Conservation (phyloP, 83 land plant species). For the Diphasiastrum complanatum region DNA sequence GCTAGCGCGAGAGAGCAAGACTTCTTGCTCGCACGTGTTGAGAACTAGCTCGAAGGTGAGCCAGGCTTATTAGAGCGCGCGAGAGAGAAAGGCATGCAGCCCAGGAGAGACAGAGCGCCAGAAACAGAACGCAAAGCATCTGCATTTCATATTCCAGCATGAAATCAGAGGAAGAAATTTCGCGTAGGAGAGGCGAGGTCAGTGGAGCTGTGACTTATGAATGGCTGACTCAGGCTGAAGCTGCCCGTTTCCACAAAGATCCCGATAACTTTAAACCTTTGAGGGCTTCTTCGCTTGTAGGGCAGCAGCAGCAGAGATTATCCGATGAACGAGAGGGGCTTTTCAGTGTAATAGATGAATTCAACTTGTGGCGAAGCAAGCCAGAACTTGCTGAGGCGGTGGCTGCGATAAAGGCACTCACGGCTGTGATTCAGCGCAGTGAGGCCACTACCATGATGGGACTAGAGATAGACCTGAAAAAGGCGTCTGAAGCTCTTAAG, state of each 20-base stretch:
- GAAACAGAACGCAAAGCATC: too few species aligned
- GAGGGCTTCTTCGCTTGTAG: not conserved
- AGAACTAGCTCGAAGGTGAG: too few species aligned
- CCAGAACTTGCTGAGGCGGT: slow-evolving; percentile 97
- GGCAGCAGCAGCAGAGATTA: not conserved
- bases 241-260: slow-evolving; percentile 17
- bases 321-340: not conserved
- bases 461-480: slow-evolving; percentile 81
- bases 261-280: not conserved
- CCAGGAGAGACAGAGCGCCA: too few species aligned
- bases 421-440: slow-evolving; percentile 67
- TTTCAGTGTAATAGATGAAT: slow-evolving; percentile 86
- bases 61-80: too few species aligned
- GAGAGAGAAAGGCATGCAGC: too few species aligned
- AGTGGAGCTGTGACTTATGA: slow-evolving; percentile 52
- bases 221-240: slow-evolving; percentile 73
- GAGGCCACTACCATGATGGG: slow-evolving; percentile 96
- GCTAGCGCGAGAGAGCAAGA: too few species aligned
- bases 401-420: slow-evolving; percentile 85
- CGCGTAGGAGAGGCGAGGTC: too few species aligned
- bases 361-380: slow-evolving; percentile 76
- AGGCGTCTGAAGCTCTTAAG: slow-evolving; percentile 83
- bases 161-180: too few species aligned
- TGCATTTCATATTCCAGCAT: too few species aligned
- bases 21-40: too few species aligned